Base-by-base conservation (phyloP, 2,329 filamentous ascomycete species). In the Malbranchea cinnamomea region DNA sequence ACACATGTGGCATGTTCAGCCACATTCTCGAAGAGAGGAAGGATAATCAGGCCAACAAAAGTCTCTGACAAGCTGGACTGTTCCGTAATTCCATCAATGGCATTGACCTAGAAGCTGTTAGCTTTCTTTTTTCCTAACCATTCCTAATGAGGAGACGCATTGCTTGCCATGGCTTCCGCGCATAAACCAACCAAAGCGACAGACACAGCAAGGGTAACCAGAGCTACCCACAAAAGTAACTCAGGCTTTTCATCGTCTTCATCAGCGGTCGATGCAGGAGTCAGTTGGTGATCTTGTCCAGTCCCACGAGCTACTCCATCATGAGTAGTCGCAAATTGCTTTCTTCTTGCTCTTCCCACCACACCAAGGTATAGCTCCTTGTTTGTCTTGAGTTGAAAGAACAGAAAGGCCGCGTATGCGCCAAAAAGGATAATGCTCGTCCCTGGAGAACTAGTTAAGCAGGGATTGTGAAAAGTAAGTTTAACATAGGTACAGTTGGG, bases 301-400 rank as follows among this genome's bases (percentile, higher is more conserved):
- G 72, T 53, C 5, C 62, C 62, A 13, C 58, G 57, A 3, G 53
- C 49, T 6, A 62, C 56, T 6, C 64, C 61, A 10, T 68, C 66
- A 27, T 65, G 56, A 32, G 59, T 50, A 31, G 67, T 51, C 39
- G 62, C 59, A 25, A 53, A 17, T 18, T 18, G 22, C 5, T 32
- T 32, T 9, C 14, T 56, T 10, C 26, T 31, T 25, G 34, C 56
- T 45, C 71, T 81, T 2, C 74, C 69, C 0, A 79, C 77, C 53
- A 93, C 93, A 43, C 80, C 67, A 49, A 78, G 82, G 63, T 92
- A 94, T 50, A 92, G 75, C 6, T 62, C 62, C 14, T 68, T 65
- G 52, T 94, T 85, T 0, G 85, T 85, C 52, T 83, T 81, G 35
- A 95, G 73, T 54, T 94, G 87, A 63, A 94, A 94, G 54, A 81